Base-by-base conservation (phyloP, 352 stramenopile genomes). In the Achlya hypogyna region DNA sequence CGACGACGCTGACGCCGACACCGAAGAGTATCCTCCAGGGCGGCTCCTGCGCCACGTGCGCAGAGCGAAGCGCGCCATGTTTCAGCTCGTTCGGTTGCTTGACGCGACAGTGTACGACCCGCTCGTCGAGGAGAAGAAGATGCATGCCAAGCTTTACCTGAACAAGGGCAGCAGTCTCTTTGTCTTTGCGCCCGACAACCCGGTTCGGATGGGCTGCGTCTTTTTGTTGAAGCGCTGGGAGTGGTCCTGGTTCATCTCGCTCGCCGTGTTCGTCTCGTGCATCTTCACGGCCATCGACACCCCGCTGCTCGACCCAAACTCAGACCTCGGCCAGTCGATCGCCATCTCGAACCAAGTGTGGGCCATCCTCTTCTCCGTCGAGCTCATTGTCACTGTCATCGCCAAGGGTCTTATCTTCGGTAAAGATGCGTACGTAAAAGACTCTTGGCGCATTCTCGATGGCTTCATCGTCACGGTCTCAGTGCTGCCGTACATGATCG, bases 371-470 rank as follows among this genome's bases (percentile, higher is more conserved):
- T 98, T 98, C 28, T 71, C 75, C 14, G 9, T 89, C 2, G 92
- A 98, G 75, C 93, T 97, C 81, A 63, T 85, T 16, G 72, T 95
- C 51, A 98, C 96, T 69, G 84, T 97, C 53, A 69, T 97, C 20
- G 84, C 92, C 0, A 70, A 91, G 9, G 90, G 91, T 0, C 67
- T 98, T 0, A 34, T 95, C 0, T 18, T 78, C 0, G 73, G 88
- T 69, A 79, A 88, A 73, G 65, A 71, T 6, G 69, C 88, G 29
- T 98, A 98, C 62, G 51, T 97, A 18, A 74, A 84, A 14, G 86
- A 83, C 53, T 73, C 71, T 5, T 98, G 92, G 92, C 96, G 97
- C 47, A 70, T 97, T 5, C 75, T 98, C 1, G 91, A 98, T 58
- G 82, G 88, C 25, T 69, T 88, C 6, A 96, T 98, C 53, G 90